phyloP scores from a whole-genome alignment of 2,329 filamentous ascomycete genomes.

The Davidsoniella virescens region DNA sequence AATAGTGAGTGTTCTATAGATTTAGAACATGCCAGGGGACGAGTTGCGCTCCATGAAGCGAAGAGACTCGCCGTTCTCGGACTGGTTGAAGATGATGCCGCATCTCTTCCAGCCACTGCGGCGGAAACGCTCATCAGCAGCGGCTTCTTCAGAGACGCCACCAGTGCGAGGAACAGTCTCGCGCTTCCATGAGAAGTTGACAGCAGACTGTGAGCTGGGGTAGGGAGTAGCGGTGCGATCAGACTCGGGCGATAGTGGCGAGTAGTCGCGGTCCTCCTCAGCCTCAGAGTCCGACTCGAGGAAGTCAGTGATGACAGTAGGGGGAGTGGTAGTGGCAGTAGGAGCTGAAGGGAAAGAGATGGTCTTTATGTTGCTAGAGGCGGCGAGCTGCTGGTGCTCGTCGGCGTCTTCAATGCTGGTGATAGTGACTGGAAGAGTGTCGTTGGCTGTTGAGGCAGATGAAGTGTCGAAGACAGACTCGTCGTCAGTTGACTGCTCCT shows the following conservation, averaged over 20 bases:
- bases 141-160: slow-evolving; percentile 13
- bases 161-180: slow-evolving; percentile 5
- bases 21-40: slow-evolving; percentile 12
- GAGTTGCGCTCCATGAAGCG: slow-evolving; percentile 14
- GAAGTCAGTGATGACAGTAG: neutral
- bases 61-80: slow-evolving; percentile 3
- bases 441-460: neutral
- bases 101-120: slow-evolving; percentile 17
- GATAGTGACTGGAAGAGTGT: slow-evolving; percentile 2
- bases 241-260: slow-evolving; percentile 8
- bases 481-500: slow-evolving; percentile 9
- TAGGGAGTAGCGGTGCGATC: slow-evolving; percentile 8
- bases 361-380: neutral
- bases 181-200: slow-evolving; percentile 17
- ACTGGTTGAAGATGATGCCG: slow-evolving; percentile 16
- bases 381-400: slow-evolving; percentile 8
- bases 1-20: neutral
- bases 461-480: slow-evolving; percentile 5
- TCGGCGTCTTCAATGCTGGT: slow-evolving; percentile 9
- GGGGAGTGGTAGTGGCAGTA: neutral
- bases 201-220: slow-evolving; percentile 8
- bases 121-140: slow-evolving; percentile 16
- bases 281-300: slow-evolving; percentile 8
- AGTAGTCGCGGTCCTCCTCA: slow-evolving; percentile 10
- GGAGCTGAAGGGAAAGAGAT: neutral